Base-by-base conservation (phyloP, 306 rosid genomes). In the Cucumis melo region DNA sequence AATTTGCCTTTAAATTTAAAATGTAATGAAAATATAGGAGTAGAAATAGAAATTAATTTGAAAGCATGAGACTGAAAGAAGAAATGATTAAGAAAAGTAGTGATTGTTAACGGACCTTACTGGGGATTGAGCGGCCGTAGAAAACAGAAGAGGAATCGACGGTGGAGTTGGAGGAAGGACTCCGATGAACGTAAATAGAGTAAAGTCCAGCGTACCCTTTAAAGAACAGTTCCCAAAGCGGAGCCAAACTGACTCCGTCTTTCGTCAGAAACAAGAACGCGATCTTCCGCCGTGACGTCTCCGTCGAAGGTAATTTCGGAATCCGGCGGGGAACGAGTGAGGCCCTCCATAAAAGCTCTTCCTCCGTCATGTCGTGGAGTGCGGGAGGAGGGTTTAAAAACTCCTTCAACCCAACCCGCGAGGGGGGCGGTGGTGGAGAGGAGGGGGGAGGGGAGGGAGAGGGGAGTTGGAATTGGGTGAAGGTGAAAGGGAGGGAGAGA, bases 241-340 rank as follows among this genome's bases (percentile, higher is more conserved):
- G 97, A 82, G 90, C 93, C 88, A 93, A 50, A 4, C 72, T 5
- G 27, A 91, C 84, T 60, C 78, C 72, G 9, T 92, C 94, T 83
- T 82, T 91, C 1, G 92, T 87, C 83, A 93, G 76, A 81, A 90
- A 93, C 92, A 93, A 55, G 82, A 93, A 93, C 1, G 97, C 98
- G 62, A 93, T 83, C 77, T 93, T 93, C 23, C 91, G 90, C 0
- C 75, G 77, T 10, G 66, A 70, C 3, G 83, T 79, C 60, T 85
- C 82, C 1, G 20, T 15, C 56, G n/a, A 5, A 6, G 93, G 94
- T 0, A n/a, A 10, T 7, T 87, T 74, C 0, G 6, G 27, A 53
- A 85, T 62, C 78, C 41, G 41, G 2, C 41, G 41, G 0, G 91
- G 95, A 39, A 61, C 86, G 81, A 92, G 48, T 0, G 97, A 91